phyloP scores from a whole-genome alignment of 352 stramenopile genomes.

The Phytophthora melonis region DNA sequence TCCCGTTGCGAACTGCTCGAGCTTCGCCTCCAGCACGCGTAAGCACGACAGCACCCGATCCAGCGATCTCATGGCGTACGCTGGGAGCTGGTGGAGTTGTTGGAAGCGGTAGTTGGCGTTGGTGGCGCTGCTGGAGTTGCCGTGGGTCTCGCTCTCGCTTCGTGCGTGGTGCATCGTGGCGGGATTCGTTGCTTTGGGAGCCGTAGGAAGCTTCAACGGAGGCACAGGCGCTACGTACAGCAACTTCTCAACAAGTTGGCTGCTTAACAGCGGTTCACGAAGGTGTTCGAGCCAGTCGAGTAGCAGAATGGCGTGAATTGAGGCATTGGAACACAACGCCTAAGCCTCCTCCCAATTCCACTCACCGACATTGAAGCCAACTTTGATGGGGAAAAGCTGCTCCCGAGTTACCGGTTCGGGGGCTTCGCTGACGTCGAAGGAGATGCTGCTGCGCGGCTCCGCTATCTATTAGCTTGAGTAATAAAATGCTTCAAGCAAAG shows the following conservation, averaged over 20 bases:
- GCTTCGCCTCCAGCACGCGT: constrained; percentile 49
- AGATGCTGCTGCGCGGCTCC: constrained; percentile 1
- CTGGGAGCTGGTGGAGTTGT: constrained; percentile 65
- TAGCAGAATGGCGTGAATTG: constrained; percentile 57
- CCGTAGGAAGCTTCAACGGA: constrained; percentile 27
- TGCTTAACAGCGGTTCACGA: constrained; percentile 57
- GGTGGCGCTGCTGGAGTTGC: constrained; percentile 23
- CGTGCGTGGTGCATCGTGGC: constrained; percentile 22
- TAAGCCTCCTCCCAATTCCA: constrained; percentile 66
- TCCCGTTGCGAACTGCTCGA: constrained; percentile 27
- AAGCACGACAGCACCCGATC: constrained; percentile 69
- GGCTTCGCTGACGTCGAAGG: constrained; percentile 44
- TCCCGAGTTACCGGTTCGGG: constrained; percentile 29
- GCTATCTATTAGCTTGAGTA: too few species aligned
- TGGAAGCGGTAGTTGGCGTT: constrained; percentile 45
- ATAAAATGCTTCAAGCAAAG: too few species aligned
- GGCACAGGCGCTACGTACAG: constrained; percentile 26
- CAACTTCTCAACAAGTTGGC: constrained; percentile 45
- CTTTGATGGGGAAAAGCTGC: constrained; percentile 68
- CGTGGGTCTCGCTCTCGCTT: constrained; percentile 29
- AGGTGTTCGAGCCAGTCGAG: constrained; percentile 88
- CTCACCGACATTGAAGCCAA: constrained; percentile 78
- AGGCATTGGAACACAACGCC: constrained; percentile 31
- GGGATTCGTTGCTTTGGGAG: constrained; percentile 13
- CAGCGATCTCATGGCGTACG: constrained; percentile 60